Base-by-base conservation (phyloP, 129 eudicot species). In the Pittosporum tobira region DNA sequence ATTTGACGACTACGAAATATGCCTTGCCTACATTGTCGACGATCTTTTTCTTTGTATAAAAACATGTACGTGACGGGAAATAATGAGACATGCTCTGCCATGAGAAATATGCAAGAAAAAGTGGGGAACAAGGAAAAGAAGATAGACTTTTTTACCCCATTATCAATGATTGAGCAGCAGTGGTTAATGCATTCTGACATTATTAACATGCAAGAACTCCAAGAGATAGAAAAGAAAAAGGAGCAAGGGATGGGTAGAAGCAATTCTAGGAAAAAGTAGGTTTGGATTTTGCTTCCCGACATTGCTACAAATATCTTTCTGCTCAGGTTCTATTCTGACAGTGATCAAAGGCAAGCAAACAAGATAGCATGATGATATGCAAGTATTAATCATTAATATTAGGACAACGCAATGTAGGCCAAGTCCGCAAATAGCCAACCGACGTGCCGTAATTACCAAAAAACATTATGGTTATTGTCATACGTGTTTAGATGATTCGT, bases 61-160 rank as follows among this genome's bases (percentile, higher is more conserved):
- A n/a, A n/a, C n/a, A 29, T 5, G 3, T 6, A 28, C 6, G 59
- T 29, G 59, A 54, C 40, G 29, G 2, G 42, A 54, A 54, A 54
- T 6, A 29, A 21, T 12, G 59, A n/a, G 18, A 54, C 59, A 22
- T 54, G 59, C 18, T 54, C 11, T 27, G 43, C 59, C 45, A 45
- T 48, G 70, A 37, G 45, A 51, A 47, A 65, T 8, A 16, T 22
- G 51, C 26, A 27, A 61, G 6, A 6, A 56, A 42, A 42, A 59
- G 53, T n/a, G 66, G 71, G 78, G 76, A 48, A 67, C 59, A 71
- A 20, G 61, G 70, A 67, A 64, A 77, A 73, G 76, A 68, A 61
- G 52, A 28, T 42, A 13, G 34, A 22, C 75, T 70, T 73, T 73
- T 44, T 59, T 72, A 76, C 79, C 76, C 79, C 84, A 78, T 73